Base-by-base conservation (phyloP, 495 filamentous ascomycete genomes). In the Aspergillus saccharolyticus region DNA sequence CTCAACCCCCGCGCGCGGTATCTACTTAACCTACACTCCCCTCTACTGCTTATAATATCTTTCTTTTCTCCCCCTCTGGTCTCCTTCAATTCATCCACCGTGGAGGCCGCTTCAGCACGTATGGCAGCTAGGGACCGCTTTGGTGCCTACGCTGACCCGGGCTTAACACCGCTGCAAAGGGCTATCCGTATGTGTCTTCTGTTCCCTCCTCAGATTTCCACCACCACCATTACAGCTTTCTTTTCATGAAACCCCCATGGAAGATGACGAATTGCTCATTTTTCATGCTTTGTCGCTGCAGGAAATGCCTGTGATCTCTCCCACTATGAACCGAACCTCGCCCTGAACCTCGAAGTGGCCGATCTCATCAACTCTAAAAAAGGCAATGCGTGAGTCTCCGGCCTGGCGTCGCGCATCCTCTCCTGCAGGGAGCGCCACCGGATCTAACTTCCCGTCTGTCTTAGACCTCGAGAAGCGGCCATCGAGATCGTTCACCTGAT, bases 331-430 rank as follows among this genome's bases (percentile, higher is more conserved):
- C 91, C 94, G 56, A 97, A 97, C 69, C 85, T 98, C 53, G 95
- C 93, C 52, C 80, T 97, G 57, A 91, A 92, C 72, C 88, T 98
- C 69, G 94, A 98, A 82, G 96, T 98, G 65, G 80, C 90, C 56
- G 94, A 98, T 77, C 75, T 97, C 60, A 89, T 98, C 78, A 98
- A 98, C 70, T 87, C 88, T 65, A 98, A 97, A 81, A 97, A 97
- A 76, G 93, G 94, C 71, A 90, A 89, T 74, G 86, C 95, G 81
- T 89, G 78, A 78, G 82, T 76, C 52, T 42, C 45, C 18, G 18
- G 21, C 39, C 45, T 22, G 18, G 21, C 39, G 42, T 50, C 21
- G 53, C 12, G 43, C 44, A 22, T 53, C 21, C 14, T 16, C 47
- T 14, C 18, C 46, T 22, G 63, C 62, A 55, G 59, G 63, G 59